phyloP scores from a whole-genome alignment of 192 early-diverging fungal species.

The Dimargaris cristalligena region DNA sequence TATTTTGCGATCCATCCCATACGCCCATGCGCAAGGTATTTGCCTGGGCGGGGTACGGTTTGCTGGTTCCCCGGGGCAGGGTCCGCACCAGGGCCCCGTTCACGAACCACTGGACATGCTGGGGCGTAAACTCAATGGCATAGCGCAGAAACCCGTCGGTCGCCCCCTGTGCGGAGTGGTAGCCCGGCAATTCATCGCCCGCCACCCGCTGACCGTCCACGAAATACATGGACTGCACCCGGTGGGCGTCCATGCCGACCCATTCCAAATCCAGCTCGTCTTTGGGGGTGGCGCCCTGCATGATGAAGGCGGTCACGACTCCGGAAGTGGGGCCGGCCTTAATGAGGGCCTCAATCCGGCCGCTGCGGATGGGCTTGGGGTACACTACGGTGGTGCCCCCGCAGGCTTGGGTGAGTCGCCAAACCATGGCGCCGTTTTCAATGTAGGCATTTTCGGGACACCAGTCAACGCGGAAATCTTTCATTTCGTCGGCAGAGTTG shows the following conservation, averaged over 20 bases:
- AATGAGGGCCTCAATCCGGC: conserved; percentile 22
- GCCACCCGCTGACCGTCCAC: conserved; percentile 26
- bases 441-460: conserved; percentile 26
- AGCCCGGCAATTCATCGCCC: conserved; percentile 17
- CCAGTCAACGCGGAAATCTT: conserved; percentile 22
- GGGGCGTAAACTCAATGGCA: conserved; percentile 35
- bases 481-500: conserved; percentile 10
- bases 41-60: conserved; percentile 20
- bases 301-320: conserved; percentile 33
- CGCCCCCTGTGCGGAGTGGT: conserved; percentile 20
- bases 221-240: conserved; percentile 34
- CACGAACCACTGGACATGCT: conserved; percentile 38
- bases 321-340: conserved; percentile 24
- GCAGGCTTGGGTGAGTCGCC: conserved; percentile 22
- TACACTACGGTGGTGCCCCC: conserved; percentile 25
- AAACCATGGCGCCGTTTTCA: conserved; percentile 14
- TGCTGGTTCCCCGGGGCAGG: conserved; percentile 13
- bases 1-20: conserved; percentile 28
- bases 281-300: conserved; percentile 22
- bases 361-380: conserved; percentile 18
- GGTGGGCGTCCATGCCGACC: conserved; percentile 34
- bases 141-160: conserved; percentile 32
- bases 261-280: conserved; percentile 50
- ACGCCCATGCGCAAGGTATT: conserved; percentile 23
- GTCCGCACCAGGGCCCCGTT: conserved; percentile 30